phyloP scores from a whole-genome alignment of 1,139 yeast species.

The Candida buenavistaensis region DNA sequence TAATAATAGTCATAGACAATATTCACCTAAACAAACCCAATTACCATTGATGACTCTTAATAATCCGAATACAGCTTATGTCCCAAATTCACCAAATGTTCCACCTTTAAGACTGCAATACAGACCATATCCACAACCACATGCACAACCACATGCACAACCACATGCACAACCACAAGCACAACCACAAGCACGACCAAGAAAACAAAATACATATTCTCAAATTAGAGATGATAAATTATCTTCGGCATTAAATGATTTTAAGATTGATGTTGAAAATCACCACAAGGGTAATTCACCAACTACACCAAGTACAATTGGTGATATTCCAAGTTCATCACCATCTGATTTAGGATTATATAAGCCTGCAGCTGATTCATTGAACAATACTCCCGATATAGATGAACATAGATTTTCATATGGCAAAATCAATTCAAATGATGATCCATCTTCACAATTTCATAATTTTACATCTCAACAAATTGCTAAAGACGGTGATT shows the following conservation, averaged over 20 bases:
- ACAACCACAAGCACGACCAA: background rate
- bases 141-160: constrained; percentile 4
- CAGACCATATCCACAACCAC: constrained; percentile 9
- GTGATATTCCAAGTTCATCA: constrained; percentile 11
- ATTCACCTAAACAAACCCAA: background rate
- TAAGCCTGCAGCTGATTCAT: constrained; percentile 5
- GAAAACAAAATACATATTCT: constrained; percentile 12
- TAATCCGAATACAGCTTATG: background rate
- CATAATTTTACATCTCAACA: constrained; percentile 15
- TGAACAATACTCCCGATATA: background rate
- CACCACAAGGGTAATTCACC: constrained; percentile 19
- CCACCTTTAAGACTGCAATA: constrained; percentile 13
- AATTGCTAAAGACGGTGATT: constrained; percentile 7
- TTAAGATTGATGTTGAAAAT: constrained; percentile 30
- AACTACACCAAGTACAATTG: constrained; percentile 11
- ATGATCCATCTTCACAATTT: constrained; percentile 17
- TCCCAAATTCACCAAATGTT: constrained; percentile 6
- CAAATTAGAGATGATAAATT: constrained; percentile 20
- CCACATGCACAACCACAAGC: constrained; percentile 2
- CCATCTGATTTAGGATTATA: constrained; percentile 12
- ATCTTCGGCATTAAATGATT: constrained; percentile 31
- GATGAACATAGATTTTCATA: constrained; percentile 9
- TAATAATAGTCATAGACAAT: background rate
- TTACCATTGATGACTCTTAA: background rate
- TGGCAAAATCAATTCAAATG: background rate